Conservation (phyloP, 139 green algal genomes). For the Chlorella sp. region DNA sequence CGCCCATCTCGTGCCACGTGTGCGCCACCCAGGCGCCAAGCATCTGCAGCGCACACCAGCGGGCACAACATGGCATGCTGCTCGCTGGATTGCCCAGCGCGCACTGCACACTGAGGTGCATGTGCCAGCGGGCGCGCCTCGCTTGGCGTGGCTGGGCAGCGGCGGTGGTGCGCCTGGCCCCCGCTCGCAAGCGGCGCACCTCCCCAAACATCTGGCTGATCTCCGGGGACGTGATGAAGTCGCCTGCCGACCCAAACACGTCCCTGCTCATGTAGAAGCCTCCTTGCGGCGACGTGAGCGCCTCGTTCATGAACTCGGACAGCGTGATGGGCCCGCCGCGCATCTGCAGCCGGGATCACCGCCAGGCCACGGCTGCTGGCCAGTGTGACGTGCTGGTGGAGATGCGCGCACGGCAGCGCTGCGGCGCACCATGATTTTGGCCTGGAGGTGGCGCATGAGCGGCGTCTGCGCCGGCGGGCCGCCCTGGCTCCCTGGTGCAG, state of each 20-base stretch:
- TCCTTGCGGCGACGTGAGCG: constrained; percentile 65
- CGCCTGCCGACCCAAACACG: constrained; percentile 84
- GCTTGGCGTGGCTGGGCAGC: too few species aligned
- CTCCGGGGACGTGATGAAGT: constrained; percentile 96
- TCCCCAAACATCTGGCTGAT: constrained; percentile 98
- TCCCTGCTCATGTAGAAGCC: constrained; percentile 83
- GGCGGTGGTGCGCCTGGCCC: too few species aligned
- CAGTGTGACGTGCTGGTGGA: background rate
- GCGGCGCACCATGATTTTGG: constrained; percentile 2
- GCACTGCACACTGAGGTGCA: too few species aligned
- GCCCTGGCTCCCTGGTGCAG: too few species aligned
- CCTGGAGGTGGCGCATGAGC: background rate
- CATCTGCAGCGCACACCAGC: constrained; percentile 67
- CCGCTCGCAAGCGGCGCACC: too few species aligned
- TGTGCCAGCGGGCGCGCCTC: too few species aligned
- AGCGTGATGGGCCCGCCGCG: constrained; percentile 85
- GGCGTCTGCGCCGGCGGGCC: background rate
- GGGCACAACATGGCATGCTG: too few species aligned
- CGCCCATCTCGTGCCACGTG: constrained; percentile 77
- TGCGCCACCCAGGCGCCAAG: constrained; percentile 88
- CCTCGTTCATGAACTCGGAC: constrained; percentile 75
- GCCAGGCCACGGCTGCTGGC: background rate
- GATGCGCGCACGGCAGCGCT: background rate
- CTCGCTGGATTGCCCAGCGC: too few species aligned
- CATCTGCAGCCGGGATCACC: constrained; percentile 58